Evolutionary conservation across 2,329 filamentous ascomycete genomes (phyloP).

Genomic region (Colletotrichum incanum): DNA sequence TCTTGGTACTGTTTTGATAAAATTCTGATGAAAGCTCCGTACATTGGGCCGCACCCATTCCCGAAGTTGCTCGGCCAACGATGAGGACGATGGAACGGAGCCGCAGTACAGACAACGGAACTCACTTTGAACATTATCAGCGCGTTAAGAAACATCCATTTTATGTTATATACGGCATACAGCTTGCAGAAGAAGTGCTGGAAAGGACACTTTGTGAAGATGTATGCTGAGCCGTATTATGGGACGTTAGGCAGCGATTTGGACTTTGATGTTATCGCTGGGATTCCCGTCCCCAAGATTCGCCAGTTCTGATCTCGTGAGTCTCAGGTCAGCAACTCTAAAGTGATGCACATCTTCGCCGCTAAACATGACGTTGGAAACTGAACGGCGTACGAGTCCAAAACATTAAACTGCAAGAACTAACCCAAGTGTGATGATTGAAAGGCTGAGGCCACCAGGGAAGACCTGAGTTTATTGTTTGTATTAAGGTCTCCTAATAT

Average conservation of each 20-base stretch:
- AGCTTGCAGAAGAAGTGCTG: slow-evolving; percentile 69
- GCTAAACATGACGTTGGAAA: not conserved
- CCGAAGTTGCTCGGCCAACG: slow-evolving; percentile 58
- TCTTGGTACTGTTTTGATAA: not conserved
- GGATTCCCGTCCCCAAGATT: slow-evolving; percentile 41
- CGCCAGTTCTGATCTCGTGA: slow-evolving; percentile 22
- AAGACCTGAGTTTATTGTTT: no score
- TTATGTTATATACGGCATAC: slow-evolving; percentile 66
- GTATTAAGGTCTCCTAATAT: no score
- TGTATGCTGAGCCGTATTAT: slow-evolving; percentile 33
- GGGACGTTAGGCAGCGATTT: slow-evolving; percentile 37
- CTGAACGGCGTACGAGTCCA: slow-evolving; percentile 30
- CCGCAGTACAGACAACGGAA: slow-evolving; percentile 59
- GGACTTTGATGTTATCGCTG: slow-evolving; percentile 42
- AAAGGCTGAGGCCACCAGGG: slow-evolving; percentile 2
- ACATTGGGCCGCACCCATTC: slow-evolving; percentile 51
- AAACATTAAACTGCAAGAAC: slow-evolving; percentile 36
- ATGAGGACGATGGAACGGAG: slow-evolving; percentile 55
- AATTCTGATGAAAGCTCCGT: slow-evolving; percentile 44
- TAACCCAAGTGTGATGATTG: slow-evolving; percentile 24
- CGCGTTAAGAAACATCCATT: slow-evolving; percentile 51
- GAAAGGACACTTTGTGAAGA: slow-evolving; percentile 42
- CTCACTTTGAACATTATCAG: slow-evolving; percentile 63
- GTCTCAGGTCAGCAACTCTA: not conserved
- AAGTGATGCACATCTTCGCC: not conserved